Conservation (phyloP, 768 basidiomycete genomes). For the Lactarius quietus region DNA sequence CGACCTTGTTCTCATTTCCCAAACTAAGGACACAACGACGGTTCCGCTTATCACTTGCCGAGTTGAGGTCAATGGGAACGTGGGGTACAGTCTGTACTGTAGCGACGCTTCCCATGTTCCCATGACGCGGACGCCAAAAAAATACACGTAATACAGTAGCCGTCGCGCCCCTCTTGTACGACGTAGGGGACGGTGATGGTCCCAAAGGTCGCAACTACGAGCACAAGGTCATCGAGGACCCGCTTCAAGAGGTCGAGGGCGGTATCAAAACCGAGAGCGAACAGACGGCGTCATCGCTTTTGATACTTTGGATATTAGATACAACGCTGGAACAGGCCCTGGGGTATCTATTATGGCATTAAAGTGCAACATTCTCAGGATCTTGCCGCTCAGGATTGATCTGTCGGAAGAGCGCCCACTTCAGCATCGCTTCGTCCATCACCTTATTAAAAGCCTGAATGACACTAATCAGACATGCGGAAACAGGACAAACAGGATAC, state of each 20-base stretch:
- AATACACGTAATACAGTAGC: not conserved
- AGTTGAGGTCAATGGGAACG: not conserved
- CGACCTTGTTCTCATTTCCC: constrained; percentile 77
- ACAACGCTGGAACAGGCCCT: not conserved
- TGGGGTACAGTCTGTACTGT: not conserved
- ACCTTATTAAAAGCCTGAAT: not conserved
- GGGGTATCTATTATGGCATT: not conserved
- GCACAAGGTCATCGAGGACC: not conserved
- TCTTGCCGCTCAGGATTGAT: too few relatives aligned
- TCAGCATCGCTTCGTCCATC: not conserved
- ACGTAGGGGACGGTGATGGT: not conserved
- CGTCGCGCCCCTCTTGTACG: not conserved
- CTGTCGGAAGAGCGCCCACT: too few relatives aligned
- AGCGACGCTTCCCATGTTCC: too few relatives aligned
- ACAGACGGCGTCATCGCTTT: too few relatives aligned
- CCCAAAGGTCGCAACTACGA: not conserved
- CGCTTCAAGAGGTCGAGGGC: not conserved
- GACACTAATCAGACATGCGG: too few relatives aligned
- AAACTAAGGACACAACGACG: too few relatives aligned
- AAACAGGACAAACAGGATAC: too few relatives aligned
- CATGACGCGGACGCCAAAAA: too few relatives aligned
- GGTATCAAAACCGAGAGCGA: not conserved
- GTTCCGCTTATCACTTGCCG: not conserved
- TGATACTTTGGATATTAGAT: not conserved
- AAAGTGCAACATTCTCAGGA: not conserved